Evolutionary conservation across 1,284 basidiomycete genomes (phyloP).

Genomic region (Ganoderma multipileum): DNA sequence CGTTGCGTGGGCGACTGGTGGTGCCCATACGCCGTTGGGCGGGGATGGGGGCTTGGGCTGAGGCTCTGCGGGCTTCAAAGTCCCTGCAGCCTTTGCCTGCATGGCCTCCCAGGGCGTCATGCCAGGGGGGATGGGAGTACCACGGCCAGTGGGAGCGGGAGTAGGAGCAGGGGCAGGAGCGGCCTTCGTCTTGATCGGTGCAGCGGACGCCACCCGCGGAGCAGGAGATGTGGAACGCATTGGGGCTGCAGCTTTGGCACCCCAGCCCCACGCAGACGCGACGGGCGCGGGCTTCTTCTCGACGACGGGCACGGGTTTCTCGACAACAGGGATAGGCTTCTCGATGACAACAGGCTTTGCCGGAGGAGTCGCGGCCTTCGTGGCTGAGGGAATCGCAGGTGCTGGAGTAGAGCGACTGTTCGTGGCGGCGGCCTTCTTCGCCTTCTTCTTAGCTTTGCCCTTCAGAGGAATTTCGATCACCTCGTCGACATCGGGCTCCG

Average conservation of each 20-base stretch:
- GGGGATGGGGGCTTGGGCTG: constrained; percentile 14
- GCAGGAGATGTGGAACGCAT: constrained; percentile 7
- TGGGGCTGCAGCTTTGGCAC: background rate
- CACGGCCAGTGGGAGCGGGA: constrained; percentile 15
- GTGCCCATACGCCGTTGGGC: constrained; percentile 24
- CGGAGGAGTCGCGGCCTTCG: constrained; percentile 10
- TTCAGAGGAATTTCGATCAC: constrained; percentile 27
- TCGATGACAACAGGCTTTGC: constrained; percentile 14
- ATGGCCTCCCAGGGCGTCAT: constrained; percentile 21
- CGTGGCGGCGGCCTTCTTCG: constrained; percentile 23
- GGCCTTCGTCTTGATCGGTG: constrained; percentile 14
- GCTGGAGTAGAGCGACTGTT: constrained; percentile 27
- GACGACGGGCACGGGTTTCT: constrained; percentile 7
- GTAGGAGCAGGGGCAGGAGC: background rate
- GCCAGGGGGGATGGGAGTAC: constrained; percentile 9
- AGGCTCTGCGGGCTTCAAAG: constrained; percentile 13
- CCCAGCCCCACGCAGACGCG: constrained; percentile 2
- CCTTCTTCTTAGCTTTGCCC: constrained; percentile 29
- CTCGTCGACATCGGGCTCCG: constrained; percentile 28
- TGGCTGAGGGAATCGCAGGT: constrained; percentile 9
- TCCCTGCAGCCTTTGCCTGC: constrained; percentile 13
- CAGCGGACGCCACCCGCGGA: background rate
- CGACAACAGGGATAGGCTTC: constrained; percentile 15
- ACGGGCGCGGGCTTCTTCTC: constrained; percentile 25
- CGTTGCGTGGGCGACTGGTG: constrained; percentile 18